Base-by-base conservation (phyloP, 2,329 filamentous ascomycete species). In the Aspergillus arachidicola region DNA sequence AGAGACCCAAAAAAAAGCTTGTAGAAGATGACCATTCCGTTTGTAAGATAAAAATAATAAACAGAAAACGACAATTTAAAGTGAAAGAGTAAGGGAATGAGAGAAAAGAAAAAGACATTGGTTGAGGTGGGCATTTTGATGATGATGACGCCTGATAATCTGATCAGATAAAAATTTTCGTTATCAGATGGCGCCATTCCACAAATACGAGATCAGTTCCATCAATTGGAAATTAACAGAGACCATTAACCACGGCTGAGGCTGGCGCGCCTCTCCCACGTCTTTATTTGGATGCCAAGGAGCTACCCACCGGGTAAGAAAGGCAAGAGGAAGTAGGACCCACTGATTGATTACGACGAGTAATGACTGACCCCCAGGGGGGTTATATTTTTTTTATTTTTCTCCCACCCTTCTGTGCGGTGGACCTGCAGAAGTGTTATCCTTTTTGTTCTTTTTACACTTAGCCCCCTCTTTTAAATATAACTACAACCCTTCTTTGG, bases 111-210 rank as follows among this genome's bases (percentile, higher is more conserved):
- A 23, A 34, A 6, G n/a, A 54, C 28, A 30, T 30, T 30, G 14
- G 26, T 26, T 30, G 23, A 50, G 26, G 30, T 54, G 51, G 51
- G 19, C 51, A 54, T 36, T 54, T 30, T 28, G 6, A 54, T 36
- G 30, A 36, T 54, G 51, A 23, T 54, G 51, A 23, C n/a, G n/a
- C 50, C 64, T 45, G 66, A 66, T 69, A 67, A 69, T 69, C 68
- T 68, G 62, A 69, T 70, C 67, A 66, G 68, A 70, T 70, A 69
- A 69, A 69, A 62, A 63, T 68, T 67, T 66, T 55, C 53, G 62
- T 70, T 70, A 70, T 70, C 68, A 63, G 68, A 70, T 70, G 68
- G 68, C 63, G 61, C 67, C 67, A 69, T 66, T 58, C 63, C 63
- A 66, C 64, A 62, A 60, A 48, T 55, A 58, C 43, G 46, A 36